These are phyloP conservation scores for Colletotrichum truncatum DNA, from an alignment of 2,329 filamentous ascomycete species.

Conservation along the genomic window DNA sequence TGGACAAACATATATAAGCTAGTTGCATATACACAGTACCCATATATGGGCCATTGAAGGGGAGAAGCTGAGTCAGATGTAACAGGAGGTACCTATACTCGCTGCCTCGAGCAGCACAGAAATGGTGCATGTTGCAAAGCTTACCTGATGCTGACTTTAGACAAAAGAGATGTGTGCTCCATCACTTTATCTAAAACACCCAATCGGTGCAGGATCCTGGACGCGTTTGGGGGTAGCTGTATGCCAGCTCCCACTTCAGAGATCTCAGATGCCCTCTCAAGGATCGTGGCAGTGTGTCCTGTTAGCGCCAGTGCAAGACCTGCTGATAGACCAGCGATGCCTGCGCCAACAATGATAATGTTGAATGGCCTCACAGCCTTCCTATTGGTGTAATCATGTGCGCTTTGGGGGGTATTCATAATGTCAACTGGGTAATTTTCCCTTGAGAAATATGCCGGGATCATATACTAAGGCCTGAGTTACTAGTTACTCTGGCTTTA, in stretches of 20 bases:
- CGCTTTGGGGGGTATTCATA: no score
- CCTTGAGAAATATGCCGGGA: no score
- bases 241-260: background rate
- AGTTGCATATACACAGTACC: slow-evolving; percentile 15
- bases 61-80: no score
- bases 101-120: no score
- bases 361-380: slow-evolving; percentile 26
- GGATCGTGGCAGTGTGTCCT: slow-evolving; percentile 19
- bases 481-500: no score
- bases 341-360: slow-evolving; percentile 46
- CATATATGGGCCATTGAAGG: no score
- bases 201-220: background rate
- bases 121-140: no score
- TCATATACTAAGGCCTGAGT: no score
- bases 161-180: slow-evolving; percentile 30
- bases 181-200: background rate
- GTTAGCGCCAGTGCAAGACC: slow-evolving; percentile 46
- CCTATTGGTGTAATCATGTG: no score
- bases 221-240: background rate
- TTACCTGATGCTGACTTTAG: slow-evolving; percentile 41
- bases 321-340: slow-evolving; percentile 51
- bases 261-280: background rate
- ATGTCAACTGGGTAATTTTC: no score
- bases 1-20: background rate
- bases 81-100: no score